Percentiles rank a stretch among this genome's conserved stretches.
Evolutionary conservation across 345 rosid genomes (phyloP).

Genomic region (Gossypium mustelinum): DNA sequence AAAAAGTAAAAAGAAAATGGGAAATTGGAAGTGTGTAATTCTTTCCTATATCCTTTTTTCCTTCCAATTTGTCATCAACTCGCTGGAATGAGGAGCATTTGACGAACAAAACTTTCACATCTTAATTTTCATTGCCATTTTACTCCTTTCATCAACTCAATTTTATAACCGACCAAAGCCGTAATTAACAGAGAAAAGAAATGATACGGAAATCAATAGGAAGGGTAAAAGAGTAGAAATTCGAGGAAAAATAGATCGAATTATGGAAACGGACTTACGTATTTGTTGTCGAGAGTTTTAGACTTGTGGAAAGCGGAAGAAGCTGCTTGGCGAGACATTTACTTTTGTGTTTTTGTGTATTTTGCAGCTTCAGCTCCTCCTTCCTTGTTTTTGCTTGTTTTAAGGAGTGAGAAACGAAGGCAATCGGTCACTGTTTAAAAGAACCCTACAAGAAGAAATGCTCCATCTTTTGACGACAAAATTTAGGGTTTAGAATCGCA

Average conservation of each 20-base stretch:
- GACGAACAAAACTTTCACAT: neutral
- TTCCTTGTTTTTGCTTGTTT: neutral
- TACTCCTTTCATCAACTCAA: neutral
- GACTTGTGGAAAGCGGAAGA: conserved; percentile 70
- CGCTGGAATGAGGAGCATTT: neutral
- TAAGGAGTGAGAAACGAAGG: neutral
- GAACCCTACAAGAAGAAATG: conserved; percentile 13
- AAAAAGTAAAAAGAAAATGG: neutral
- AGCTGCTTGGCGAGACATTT: conserved; percentile 33
- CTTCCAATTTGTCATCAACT: neutral
- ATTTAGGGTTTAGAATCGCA: conserved; percentile 13
- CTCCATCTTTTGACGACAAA: conserved; percentile 6
- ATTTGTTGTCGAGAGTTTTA: conserved; percentile 90
- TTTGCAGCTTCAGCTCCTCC: neutral
- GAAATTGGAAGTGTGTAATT: neutral
- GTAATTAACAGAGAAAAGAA: neutral
- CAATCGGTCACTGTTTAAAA: neutral
- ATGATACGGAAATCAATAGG: neutral
- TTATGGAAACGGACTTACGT: conserved; percentile 37
- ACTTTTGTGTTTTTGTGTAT: neutral
- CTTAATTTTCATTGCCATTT: neutral
- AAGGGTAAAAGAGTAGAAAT: neutral
- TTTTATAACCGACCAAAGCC: neutral
- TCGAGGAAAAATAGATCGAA: neutral
- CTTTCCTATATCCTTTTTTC: neutral